Percentiles rank a stretch among this genome's conserved stretches.
phyloP scores from a whole-genome alignment of 139 green algal species.

The Tetraselmis striata region DNA sequence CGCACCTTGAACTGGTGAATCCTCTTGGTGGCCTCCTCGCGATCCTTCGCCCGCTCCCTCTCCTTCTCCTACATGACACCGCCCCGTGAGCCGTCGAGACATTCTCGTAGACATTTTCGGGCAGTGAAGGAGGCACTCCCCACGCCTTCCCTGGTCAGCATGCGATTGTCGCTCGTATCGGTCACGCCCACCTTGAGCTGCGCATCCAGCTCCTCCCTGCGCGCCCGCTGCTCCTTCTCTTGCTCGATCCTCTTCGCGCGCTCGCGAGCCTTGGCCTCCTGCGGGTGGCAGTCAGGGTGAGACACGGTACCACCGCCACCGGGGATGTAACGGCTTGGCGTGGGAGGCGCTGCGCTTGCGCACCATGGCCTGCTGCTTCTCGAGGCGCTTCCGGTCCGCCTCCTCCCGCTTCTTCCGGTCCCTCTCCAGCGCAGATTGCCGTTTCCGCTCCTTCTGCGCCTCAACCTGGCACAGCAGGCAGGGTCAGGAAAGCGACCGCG shows the following conservation, averaged over 20 bases:
- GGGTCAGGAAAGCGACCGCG: too few species aligned
- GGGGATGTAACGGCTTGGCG: too few species aligned
- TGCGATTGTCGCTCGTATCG: too few species aligned
- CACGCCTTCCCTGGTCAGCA: too few species aligned
- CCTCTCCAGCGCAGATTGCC: background rate
- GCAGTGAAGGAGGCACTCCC: too few species aligned
- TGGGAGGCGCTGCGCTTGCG: too few species aligned
- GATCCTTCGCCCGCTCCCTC: background rate
- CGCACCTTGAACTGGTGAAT: background rate
- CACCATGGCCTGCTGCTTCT: background rate
- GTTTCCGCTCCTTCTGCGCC: background rate
- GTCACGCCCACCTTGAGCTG: background rate
- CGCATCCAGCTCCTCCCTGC: background rate
- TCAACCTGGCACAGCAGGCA: too few species aligned
- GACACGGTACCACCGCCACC: background rate
- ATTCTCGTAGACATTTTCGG: too few species aligned
- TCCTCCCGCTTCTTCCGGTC: background rate
- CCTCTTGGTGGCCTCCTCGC: background rate
- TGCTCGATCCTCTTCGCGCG: background rate
- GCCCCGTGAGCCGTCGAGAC: too few species aligned
- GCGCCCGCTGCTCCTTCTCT: background rate
- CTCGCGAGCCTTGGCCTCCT: background rate
- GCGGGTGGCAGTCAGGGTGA: background rate
- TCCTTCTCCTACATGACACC: background rate
- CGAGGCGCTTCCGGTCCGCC: background rate